These are phyloP conservation scores for Craterostigma plantagineum DNA, from an alignment of 257 asterid species.

Conservation along the genomic window DNA sequence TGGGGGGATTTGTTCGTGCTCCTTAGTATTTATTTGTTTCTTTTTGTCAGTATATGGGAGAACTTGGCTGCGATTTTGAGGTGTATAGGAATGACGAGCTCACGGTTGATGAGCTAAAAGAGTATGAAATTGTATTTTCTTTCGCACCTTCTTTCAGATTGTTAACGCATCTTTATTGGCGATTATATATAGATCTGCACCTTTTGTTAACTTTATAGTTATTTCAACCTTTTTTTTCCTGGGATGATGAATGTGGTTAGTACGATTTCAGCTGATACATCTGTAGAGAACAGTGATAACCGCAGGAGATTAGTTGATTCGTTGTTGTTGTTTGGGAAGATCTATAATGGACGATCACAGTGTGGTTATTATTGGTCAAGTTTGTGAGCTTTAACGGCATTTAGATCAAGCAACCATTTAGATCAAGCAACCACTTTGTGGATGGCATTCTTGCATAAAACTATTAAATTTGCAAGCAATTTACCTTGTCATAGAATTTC, in stretches of 20 bases:
- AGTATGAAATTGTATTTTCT: constrained; percentile 17
- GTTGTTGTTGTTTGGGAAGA: too few species aligned
- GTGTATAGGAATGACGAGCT: constrained; percentile 92
- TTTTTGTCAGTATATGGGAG: constrained; percentile 74
- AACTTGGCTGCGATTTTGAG: constrained; percentile 70
- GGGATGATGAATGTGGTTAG: too few species aligned
- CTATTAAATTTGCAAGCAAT: too few species aligned
- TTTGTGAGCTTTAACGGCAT: too few species aligned
- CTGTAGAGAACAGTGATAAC: too few species aligned
- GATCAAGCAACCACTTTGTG: background rate
- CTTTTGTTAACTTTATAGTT: background rate
- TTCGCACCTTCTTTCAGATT: background rate
- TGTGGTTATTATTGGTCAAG: too few species aligned
- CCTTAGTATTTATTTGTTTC: background rate
- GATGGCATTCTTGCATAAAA: background rate
- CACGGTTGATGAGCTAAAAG: constrained; percentile 55
- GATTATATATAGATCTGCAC: background rate
- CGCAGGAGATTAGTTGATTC: too few species aligned
- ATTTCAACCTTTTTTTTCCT: too few species aligned
- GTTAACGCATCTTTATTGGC: background rate
- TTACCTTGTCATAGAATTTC: too few species aligned
- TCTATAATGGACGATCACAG: too few species aligned
- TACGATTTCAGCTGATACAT: too few species aligned
- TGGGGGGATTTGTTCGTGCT: background rate
- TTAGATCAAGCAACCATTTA: too few species aligned